Evolutionary conservation across 2,329 filamentous ascomycete species (phyloP).

Genomic region (Aspergillus sp.): DNA sequence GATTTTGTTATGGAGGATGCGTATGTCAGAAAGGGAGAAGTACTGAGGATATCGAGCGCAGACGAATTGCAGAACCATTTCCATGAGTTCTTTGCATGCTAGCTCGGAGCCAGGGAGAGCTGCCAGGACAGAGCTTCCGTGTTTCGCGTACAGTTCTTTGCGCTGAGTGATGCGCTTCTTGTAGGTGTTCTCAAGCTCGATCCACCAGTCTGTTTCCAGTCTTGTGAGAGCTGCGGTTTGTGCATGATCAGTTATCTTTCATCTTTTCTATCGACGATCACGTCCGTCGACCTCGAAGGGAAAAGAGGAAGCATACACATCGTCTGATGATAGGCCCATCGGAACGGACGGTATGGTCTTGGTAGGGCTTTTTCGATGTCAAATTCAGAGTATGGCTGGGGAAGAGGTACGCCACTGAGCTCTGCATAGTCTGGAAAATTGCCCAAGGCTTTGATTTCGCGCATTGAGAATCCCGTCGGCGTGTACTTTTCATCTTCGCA

Average conservation of each 20-base stretch:
- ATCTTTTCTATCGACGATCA: not conserved
- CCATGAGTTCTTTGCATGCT: slow-evolving; percentile 83
- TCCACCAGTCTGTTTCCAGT: slow-evolving; percentile 80
- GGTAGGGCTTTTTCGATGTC: slow-evolving; percentile 67
- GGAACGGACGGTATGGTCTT: slow-evolving; percentile 75
- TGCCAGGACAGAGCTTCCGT: slow-evolving; percentile 66
- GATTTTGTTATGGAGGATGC: slow-evolving; percentile 67
- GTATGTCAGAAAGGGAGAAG: slow-evolving; percentile 60
- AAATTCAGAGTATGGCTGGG: slow-evolving; percentile 63
- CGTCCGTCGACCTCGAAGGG: not conserved
- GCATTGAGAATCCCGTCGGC: slow-evolving; percentile 67
- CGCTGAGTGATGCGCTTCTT: slow-evolving; percentile 66
- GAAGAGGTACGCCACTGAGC: slow-evolving; percentile 72
- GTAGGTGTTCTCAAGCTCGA: slow-evolving; percentile 81
- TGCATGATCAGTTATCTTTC: not conserved
- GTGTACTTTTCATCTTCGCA: slow-evolving; percentile 50
- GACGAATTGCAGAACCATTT: slow-evolving; percentile 80
- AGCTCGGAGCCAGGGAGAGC: slow-evolving; percentile 72
- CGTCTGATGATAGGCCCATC: slow-evolving; percentile 85
- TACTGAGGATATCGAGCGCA: slow-evolving; percentile 73
- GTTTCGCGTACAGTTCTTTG: slow-evolving; percentile 60
- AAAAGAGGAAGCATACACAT: slow-evolving; percentile 66
- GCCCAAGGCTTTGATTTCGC: slow-evolving; percentile 68
- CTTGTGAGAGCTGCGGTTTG: slow-evolving; percentile 65
- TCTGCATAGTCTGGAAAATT: slow-evolving; percentile 77